Evolutionary conservation across 805 yeast genomes (phyloP).

Genomic region (Schizosaccharomyces osmophilus): DNA sequence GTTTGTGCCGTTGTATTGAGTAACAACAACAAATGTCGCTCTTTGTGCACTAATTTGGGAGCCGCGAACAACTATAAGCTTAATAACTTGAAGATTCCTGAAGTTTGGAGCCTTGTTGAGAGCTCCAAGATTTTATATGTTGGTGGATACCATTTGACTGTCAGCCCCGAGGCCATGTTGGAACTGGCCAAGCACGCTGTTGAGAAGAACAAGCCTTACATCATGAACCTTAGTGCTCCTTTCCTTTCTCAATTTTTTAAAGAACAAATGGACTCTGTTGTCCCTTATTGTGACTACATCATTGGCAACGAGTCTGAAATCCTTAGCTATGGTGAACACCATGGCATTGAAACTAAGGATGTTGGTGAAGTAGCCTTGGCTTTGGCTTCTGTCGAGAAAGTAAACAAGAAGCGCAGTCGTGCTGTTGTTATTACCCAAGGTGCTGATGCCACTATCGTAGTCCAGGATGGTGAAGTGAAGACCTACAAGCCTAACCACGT

Average conservation of each 20-base stretch:
- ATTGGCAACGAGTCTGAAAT: conserved; percentile 96
- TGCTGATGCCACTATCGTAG: conserved; percentile 60
- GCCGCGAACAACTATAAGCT: conserved; percentile 95
- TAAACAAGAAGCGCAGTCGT: conserved; percentile 42
- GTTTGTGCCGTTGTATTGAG: conserved; percentile 91
- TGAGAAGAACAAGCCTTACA: conserved; percentile 47
- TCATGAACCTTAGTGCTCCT: conserved; percentile 84
- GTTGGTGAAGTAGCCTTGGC: conserved; percentile 56
- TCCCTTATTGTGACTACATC: conserved; percentile 74
- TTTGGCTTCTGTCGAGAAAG: conserved; percentile 60
- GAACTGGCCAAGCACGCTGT: conserved; percentile 84
- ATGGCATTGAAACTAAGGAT: conserved; percentile 36
- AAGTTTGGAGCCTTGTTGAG: conserved; percentile 72
- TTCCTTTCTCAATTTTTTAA: conserved; percentile 90
- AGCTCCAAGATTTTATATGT: conserved; percentile 64
- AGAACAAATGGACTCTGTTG: conserved; percentile 53
- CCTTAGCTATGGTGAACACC: conserved; percentile 74
- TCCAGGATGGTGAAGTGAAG: conserved; percentile 16
- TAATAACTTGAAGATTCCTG: conserved; percentile 63
- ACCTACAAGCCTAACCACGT: conserved; percentile 44
- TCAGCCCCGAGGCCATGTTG: conserved; percentile 80
- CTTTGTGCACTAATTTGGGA: conserved; percentile 82
- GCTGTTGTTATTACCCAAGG: conserved; percentile 91
- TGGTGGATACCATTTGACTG: conserved; percentile 98
- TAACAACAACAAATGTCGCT: conserved; percentile 46